Evolutionary conservation across 352 stramenopile genomes (phyloP), one percentile per base, ranked within the genome.

Genomic region (Blastocystis hominis): DNA sequence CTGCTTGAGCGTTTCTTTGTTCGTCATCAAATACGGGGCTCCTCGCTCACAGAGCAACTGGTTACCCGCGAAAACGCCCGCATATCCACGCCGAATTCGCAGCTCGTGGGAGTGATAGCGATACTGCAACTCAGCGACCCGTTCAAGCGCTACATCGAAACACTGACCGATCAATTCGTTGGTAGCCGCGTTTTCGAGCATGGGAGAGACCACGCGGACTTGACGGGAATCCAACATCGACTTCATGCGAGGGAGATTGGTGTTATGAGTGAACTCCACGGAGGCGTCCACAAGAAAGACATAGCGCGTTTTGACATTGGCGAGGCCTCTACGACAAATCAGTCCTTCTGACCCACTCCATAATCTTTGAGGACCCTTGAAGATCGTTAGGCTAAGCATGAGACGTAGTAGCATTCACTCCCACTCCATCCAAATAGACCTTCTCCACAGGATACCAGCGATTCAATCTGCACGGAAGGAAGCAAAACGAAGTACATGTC

Each of bases 181-280:
- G 15, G 72, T 84, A 13, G 20, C 38, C 0, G 72, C 72, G 56
- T 84, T 53, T 40, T 84, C 72, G 20, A 44, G 34, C 72, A 84
- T 84, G 20, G 72, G 72, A 44, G 72, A 69, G 53, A 47, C 72
- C 3, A 84, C 72, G n/a, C 34, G 36, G 4, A 84, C 38, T 17
- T 69, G 72, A 24, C 62, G 50, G 20, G 47, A 69, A 46, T 84
- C 24, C 50, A 84, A 24, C 2, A 84, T 20, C 2, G 72, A 30
- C 13, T 53, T 46, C 47, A 84, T 38, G 1, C 53, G 47, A 20
- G 53, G 17, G 1, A 84, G 47, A 47, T 84, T 84, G 17, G 72
- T 68, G 72, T 84, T 84, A 30, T 84, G 72, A 2, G 72, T 84
- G 50, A 84, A 84, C 30, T 84, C 72, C 13, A 84, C 72, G 20